These are phyloP conservation scores for Penicillium psychrofluorescens DNA, from an alignment of 495 filamentous ascomycete species.

Conservation along the genomic window DNA sequence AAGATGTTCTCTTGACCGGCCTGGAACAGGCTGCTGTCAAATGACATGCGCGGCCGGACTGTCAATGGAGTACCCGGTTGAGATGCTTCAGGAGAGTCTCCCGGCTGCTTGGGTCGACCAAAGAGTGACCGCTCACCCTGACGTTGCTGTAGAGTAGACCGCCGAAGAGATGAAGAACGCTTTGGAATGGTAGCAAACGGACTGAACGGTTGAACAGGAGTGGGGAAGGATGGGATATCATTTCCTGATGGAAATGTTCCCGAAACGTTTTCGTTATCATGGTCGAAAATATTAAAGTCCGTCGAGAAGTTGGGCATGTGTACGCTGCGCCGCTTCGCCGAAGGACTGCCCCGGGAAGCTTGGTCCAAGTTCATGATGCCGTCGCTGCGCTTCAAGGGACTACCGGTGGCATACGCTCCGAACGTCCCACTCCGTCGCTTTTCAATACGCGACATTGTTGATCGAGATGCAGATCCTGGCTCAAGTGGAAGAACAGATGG, in stretches of 20 bases:
- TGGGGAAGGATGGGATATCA: conserved; percentile 18
- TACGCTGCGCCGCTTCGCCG: conserved; percentile 78
- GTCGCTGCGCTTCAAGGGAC: conserved; percentile 89
- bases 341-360: conserved; percentile 67
- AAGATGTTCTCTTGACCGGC: conserved; percentile 52
- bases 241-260: conserved; percentile 15
- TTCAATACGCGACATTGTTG: conserved; percentile 35
- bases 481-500: conserved; percentile 20
- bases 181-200: conserved; percentile 40
- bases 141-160: conserved; percentile 82
- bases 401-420: conserved; percentile 53
- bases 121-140: conserved; percentile 57
- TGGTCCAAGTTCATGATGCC: conserved; percentile 82
- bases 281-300: conserved; percentile 67
- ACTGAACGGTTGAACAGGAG: conserved; percentile 25
- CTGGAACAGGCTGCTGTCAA: conserved; percentile 63
- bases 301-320: conserved; percentile 55
- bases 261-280: conserved; percentile 22
- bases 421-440: conserved; percentile 43
- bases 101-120: conserved; percentile 33
- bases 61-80: conserved; percentile 30
- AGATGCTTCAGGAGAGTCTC: conserved; percentile 21
- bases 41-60: conserved; percentile 61
- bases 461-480: conserved; percentile 42
- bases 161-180: conserved; percentile 64